Evolutionary conservation across 345 rosid genomes (phyloP).

Genomic region (Mallotus nudiflorus): DNA sequence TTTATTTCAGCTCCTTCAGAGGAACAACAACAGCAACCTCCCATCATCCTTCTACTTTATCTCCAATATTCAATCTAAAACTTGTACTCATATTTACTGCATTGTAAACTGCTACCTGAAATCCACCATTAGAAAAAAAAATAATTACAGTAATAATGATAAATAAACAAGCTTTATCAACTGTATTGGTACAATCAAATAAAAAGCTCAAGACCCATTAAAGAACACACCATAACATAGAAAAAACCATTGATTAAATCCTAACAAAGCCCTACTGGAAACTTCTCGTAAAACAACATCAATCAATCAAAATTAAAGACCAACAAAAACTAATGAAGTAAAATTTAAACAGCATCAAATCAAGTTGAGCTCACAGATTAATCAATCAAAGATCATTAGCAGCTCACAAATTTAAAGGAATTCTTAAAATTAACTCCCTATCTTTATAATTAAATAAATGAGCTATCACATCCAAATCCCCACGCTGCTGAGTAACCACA

Average conservation of each 20-base stretch:
- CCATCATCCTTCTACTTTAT: constrained; percentile 52
- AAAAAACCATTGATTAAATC: neutral
- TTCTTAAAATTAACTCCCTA: too few relatives aligned
- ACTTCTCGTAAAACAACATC: neutral
- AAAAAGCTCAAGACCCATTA: neutral
- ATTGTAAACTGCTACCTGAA: constrained; percentile 15
- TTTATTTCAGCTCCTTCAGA: constrained; percentile 49
- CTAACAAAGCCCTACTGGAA: constrained; percentile 8
- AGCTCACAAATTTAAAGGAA: too few relatives aligned
- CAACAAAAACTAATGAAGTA: neutral
- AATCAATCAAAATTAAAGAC: constrained; percentile 2
- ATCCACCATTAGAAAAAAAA: too few relatives aligned
- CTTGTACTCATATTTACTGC: constrained; percentile 6
- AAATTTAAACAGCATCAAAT: neutral
- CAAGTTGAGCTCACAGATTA: neutral
- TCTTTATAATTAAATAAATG: too few relatives aligned
- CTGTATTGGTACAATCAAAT: neutral
- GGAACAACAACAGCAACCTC: constrained; percentile 90
- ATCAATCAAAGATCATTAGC: constrained; percentile 3
- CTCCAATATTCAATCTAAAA: constrained; percentile 30
- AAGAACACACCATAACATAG: neutral
- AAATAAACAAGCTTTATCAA: neutral
- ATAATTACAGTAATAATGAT: too few relatives aligned
- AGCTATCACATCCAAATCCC: too few relatives aligned
- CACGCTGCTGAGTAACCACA: too few relatives aligned